These are phyloP conservation scores for Alternaria sp. DNA, from an alignment of 2,329 filamentous ascomycete genomes.

Conservation along the genomic window DNA sequence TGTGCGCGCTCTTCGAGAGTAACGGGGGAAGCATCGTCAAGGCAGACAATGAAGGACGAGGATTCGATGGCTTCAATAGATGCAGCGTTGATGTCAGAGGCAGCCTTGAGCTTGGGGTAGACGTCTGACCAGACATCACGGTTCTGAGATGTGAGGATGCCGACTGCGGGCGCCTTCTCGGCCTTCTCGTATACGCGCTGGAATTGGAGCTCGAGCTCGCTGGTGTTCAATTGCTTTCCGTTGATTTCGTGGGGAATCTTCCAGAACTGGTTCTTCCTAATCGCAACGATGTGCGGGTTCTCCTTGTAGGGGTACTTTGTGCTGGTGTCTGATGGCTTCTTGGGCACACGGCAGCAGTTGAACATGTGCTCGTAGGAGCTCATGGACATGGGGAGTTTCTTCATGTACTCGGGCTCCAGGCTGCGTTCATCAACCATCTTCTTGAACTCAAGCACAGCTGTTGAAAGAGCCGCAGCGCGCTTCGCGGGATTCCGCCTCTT, in stretches of 20 bases:
- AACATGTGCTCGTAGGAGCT: constrained; percentile 99
- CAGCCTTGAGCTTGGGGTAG: constrained; percentile 69
- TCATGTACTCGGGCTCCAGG: constrained; percentile 98
- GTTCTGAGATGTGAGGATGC: constrained; percentile 88
- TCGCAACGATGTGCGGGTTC: constrained; percentile 86
- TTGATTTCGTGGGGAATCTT: constrained; percentile 84
- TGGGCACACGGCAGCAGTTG: constrained; percentile 87
- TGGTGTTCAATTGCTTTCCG: constrained; percentile 84
- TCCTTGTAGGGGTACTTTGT: constrained; percentile 78
- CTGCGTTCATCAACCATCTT: constrained; percentile 82
- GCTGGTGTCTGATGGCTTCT: constrained; percentile 81
- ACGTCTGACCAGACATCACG: constrained; percentile 90
- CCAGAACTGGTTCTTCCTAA: constrained; percentile 98
- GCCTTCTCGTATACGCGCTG: constrained; percentile 81
- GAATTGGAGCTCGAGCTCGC: constrained; percentile 92
- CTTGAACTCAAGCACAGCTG: constrained; percentile 91
- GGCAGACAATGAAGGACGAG: constrained; percentile 87
- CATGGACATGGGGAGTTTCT: constrained; percentile 97
- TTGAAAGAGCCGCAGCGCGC: constrained; percentile 89
- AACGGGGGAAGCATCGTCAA: constrained; percentile 89
- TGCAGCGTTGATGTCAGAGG: constrained; percentile 78
- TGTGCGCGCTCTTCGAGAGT: constrained; percentile 95
- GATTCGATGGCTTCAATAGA: constrained; percentile 84
- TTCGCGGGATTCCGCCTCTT: constrained; percentile 86
- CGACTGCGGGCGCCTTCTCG: constrained; percentile 71